Conservation (phyloP, 176 grass and related monocot species). For the Carex myosuroides region DNA sequence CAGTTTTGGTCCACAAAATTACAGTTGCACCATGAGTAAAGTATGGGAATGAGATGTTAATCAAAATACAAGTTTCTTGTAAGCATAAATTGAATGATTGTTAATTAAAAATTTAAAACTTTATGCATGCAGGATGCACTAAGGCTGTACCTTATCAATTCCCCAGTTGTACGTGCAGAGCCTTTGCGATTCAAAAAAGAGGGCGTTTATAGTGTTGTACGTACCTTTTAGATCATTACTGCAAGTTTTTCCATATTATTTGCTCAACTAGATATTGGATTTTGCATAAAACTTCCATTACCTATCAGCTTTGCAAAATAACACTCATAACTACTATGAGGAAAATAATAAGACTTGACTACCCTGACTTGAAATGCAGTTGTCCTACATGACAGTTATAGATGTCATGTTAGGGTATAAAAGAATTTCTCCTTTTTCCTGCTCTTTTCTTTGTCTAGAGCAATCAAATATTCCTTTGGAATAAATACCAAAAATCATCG, state of each 20-base stretch:
- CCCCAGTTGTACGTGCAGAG: constrained; percentile 91
- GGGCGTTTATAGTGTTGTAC: constrained; percentile 92
- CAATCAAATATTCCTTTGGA: constrained; percentile 9
- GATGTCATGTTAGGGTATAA: background rate
- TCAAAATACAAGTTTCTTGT: background rate
- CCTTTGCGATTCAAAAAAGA: constrained; percentile 80
- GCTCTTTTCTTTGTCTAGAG: constrained; percentile 17
- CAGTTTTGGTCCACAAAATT: background rate
- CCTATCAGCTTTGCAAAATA: background rate
- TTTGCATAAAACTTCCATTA: constrained; percentile 23
- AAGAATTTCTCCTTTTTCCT: background rate
- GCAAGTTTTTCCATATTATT: background rate
- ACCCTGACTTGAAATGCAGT: background rate
- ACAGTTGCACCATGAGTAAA: background rate
- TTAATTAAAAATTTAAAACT: constrained; percentile 7
- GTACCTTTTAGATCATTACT: constrained; percentile 25
- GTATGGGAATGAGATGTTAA: background rate
- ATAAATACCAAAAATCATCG: background rate
- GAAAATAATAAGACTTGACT: background rate
- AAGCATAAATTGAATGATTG: background rate
- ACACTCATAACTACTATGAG: background rate
- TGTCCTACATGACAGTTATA: background rate
- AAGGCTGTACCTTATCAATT: constrained; percentile 91
- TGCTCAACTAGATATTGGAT: constrained; percentile 7
- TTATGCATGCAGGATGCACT: constrained; percentile 76